Conservation (phyloP, 345 rosid genomes). For the Pelargonium nanum region DNA sequence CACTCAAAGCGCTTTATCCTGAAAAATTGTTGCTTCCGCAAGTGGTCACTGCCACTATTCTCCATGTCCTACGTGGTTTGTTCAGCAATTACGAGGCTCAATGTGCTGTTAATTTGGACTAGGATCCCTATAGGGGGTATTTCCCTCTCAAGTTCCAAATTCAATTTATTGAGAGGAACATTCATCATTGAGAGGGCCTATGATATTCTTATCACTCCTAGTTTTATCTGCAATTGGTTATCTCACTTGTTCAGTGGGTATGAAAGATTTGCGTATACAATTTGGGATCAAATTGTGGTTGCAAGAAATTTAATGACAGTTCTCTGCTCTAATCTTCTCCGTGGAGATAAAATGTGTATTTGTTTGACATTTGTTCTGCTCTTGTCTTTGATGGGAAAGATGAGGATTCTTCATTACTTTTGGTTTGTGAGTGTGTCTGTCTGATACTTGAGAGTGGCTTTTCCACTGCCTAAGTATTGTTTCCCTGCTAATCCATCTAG, state of each 20-base stretch:
- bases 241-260: neutral
- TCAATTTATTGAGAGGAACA: neutral
- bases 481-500: neutral
- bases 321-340: neutral
- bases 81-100: neutral
- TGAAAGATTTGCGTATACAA: neutral
- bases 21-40: neutral
- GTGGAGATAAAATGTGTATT: too few relatives aligned
- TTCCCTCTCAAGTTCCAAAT: neutral
- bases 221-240: neutral
- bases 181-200: neutral
- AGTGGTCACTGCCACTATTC: neutral
- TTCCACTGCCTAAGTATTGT: too few relatives aligned
- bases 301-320: neutral
- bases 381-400: neutral
- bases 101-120: neutral
- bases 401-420: too few relatives aligned
- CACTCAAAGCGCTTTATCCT: neutral
- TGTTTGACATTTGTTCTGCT: neutral
- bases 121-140: neutral
- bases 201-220: neutral
- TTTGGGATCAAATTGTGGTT: neutral
- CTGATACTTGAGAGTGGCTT: neutral
- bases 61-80: neutral
- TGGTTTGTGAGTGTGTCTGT: too few relatives aligned